A percentile compares a stretch with the other conserved stretches of the same genome.
Conservation (phyloP, 208 protist species). For the Phytomonas francai region DNA sequence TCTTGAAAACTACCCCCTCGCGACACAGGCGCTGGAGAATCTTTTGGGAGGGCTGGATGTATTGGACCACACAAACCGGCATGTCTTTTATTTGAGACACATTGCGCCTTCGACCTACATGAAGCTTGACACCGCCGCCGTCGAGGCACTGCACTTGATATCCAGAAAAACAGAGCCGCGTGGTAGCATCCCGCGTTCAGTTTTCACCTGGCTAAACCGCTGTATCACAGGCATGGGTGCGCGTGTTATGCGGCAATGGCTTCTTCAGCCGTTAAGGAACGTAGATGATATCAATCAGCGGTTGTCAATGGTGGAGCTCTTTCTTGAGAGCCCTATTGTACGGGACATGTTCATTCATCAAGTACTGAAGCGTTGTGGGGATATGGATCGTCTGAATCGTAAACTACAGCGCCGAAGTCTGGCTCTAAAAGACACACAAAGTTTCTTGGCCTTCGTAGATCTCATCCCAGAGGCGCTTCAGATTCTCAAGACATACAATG, state of each 20-base stretch:
- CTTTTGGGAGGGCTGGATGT: slow-evolving; percentile 54
- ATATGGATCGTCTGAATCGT: slow-evolving; percentile 91
- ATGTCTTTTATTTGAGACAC: slow-evolving; percentile 73
- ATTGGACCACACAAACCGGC: slow-evolving; percentile 61
- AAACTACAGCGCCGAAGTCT: slow-evolving; percentile 84
- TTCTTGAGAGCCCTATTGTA: slow-evolving; percentile 82
- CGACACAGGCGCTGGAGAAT: slow-evolving; percentile 51
- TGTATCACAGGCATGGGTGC: slow-evolving; percentile 95
- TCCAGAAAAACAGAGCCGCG: slow-evolving; percentile 75
- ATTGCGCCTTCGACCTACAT: slow-evolving; percentile 85
- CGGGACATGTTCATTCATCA: slow-evolving; percentile 73
- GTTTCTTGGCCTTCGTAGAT: slow-evolving; percentile 78
- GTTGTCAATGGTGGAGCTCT: slow-evolving; percentile 90
- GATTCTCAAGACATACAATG: slow-evolving; percentile 61
- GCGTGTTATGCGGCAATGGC: slow-evolving; percentile 94
- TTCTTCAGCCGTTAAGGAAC: slow-evolving; percentile 95
- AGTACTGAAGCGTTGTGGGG: slow-evolving; percentile 86
- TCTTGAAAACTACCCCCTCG: slow-evolving; percentile 34
- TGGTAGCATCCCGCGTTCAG: slow-evolving; percentile 53
- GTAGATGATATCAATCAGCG: slow-evolving; percentile 89
- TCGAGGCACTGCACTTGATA: slow-evolving; percentile 90
- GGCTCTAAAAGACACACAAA: slow-evolving; percentile 82
- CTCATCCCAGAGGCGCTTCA: slow-evolving; percentile 42
- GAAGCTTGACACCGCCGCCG: slow-evolving; percentile 90
- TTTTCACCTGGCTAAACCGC: slow-evolving; percentile 94